phyloP scores from a whole-genome alignment of 129 eudicot genomes.

The Deinandra increscens region DNA sequence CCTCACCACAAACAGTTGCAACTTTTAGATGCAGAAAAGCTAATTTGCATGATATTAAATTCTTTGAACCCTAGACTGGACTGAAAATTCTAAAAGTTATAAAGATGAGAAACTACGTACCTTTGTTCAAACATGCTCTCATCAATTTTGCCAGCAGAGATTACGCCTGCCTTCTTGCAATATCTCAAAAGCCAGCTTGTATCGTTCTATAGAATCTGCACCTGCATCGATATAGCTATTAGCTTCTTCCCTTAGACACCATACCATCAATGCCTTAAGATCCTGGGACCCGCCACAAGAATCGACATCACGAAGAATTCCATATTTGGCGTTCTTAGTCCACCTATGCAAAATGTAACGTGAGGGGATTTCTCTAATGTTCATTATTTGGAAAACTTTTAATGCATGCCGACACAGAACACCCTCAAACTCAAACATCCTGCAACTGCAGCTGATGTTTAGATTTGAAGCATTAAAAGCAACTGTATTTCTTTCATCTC shows the following conservation, averaged over 20 bases:
- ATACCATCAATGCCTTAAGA: constrained; percentile 61
- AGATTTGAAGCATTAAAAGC: constrained; percentile 72
- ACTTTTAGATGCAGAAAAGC: constrained; percentile 9
- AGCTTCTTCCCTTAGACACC: constrained; percentile 89
- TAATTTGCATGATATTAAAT: constrained; percentile 17
- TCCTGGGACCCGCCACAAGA: constrained; percentile 66
- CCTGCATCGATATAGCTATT: constrained; percentile 74
- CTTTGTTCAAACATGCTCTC: constrained; percentile 25
- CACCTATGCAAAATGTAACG: constrained; percentile 74
- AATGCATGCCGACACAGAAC: constrained; percentile 74
- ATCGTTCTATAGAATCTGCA: constrained; percentile 65
- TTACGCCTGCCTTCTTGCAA: constrained; percentile 85
- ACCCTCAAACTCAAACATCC: constrained; percentile 87
- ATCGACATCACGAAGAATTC: constrained; percentile 62
- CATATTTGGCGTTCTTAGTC: constrained; percentile 70
- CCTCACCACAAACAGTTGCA: constrained; percentile 23
- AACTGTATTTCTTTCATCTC: constrained; percentile 74
- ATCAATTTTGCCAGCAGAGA: constrained; percentile 75
- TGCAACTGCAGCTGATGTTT: constrained; percentile 74
- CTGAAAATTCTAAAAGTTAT: constrained; percentile 1
- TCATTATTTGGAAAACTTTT: constrained; percentile 74
- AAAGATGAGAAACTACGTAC: constrained; percentile 19
- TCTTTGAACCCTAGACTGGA: constrained; percentile 28
- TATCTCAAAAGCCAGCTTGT: constrained; percentile 79
- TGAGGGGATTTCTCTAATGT: constrained; percentile 73